Evolutionary conservation across 2,329 filamentous ascomycete genomes (phyloP), one percentile per base, ranked within the genome.

Genomic region (Tolypocladium cylindrosporum): DNA sequence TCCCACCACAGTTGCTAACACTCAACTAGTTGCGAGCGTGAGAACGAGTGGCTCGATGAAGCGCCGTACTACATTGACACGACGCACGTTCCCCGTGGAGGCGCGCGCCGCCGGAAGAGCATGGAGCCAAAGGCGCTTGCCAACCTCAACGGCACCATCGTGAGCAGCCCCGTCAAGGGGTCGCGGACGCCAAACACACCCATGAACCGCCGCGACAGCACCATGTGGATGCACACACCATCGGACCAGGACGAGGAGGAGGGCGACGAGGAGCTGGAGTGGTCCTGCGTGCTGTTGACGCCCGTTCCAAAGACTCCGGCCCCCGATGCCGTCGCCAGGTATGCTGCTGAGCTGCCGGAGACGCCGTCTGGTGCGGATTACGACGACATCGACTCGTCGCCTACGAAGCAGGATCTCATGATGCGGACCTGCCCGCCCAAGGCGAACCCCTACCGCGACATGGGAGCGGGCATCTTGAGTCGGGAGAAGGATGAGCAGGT

Each of bases 11-110:
- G 42, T 19, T 27, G 48, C 48, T 51, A 36, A 51, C 10, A 13
- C 4, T 21, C 31, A 39, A 11, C 54, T 58, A 90, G 87, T 64
- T 93, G 89, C 65, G 88, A 93, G 70, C 79, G 87, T 16, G 84
- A 89, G 66, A 88, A 88, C 61, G 77, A 83, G 68, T 92, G 89
- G 89, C 77, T 92, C 3, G 86, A 91, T 37, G 89, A 94, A 68
- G 73, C 76, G 0, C 77, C 82, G 0, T 93, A 91, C 69, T 77
- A 80, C 52, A 82, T 92, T 51, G 87, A 91, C 70, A 84, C 84
- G 37, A 78, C 80, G 2, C 74, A 85, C 50, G 74, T 89, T 40
- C 87, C 89, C 21, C 86, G 88, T 2, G 87, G 88, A 21, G 87
- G 87, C 10, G 81, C 81, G 55, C 85, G 88, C 57, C 84, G 89